Percentiles rank a stretch among this genome's conserved stretches.
These are phyloP conservation scores for Krasilnikovozyma curviuscula DNA, from an alignment of 768 basidiomycete genomes.

Conservation along the genomic window DNA sequence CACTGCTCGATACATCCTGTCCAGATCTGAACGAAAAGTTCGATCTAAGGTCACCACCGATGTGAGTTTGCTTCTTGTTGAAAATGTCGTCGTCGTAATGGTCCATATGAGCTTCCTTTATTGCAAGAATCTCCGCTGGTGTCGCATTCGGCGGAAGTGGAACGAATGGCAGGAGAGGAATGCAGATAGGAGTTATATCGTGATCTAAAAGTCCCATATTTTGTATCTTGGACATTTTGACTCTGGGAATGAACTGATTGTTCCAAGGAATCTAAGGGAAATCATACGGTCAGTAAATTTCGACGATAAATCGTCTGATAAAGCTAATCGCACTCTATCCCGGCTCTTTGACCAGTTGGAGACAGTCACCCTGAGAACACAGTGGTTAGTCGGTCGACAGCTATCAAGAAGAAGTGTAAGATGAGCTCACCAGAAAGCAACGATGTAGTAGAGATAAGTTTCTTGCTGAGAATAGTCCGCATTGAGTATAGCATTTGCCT, in stretches of 20 bases:
- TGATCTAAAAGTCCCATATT: no score
- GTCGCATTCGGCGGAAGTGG: no score
- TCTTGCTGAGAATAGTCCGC: no score
- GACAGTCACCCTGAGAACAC: constrained; percentile 2
- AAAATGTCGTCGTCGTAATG: no score
- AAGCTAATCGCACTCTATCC: neutral
- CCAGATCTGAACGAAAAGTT: no score
- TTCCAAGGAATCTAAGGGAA: neutral
- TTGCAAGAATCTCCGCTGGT: no score
- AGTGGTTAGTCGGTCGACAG: neutral
- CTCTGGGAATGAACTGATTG: constrained; percentile 6
- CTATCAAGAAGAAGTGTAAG: neutral
- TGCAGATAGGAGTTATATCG: no score
- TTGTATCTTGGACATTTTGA: constrained; percentile 7
- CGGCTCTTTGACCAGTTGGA: constrained; percentile 5
- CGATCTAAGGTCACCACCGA: no score
- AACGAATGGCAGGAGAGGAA: no score
- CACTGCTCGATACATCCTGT: no score
- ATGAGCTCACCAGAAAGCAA: constrained; percentile 5
- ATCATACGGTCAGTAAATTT: neutral
- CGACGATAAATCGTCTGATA: neutral
- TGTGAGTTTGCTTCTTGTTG: no score
- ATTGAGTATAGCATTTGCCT: neutral
- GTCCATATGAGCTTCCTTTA: no score
- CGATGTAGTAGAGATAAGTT: constrained; percentile 5